These are phyloP conservation scores for Lodderomyces margitis DNA, from an alignment of 1,139 yeast species.

Conservation along the genomic window DNA sequence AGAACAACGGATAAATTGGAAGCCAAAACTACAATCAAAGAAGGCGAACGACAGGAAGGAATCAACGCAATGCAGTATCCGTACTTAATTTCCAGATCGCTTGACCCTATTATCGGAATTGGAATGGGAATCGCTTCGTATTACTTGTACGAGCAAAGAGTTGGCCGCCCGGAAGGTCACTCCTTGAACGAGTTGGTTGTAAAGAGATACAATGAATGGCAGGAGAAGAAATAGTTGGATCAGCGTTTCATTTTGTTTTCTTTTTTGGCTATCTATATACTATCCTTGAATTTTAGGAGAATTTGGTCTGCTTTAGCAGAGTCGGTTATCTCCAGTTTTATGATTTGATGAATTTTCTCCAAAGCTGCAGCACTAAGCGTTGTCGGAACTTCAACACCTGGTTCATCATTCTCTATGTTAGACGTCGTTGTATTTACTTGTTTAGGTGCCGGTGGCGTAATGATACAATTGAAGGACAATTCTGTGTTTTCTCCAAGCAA, in stretches of 20 bases:
- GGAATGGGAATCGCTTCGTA: slow-evolving; percentile 59
- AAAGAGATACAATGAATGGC: slow-evolving; percentile 14
- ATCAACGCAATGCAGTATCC: slow-evolving; percentile 32
- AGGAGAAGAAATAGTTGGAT: background rate
- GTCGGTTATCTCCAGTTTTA: slow-evolving; percentile 30
- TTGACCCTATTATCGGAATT: slow-evolving; percentile 62
- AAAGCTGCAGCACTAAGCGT: slow-evolving; percentile 28
- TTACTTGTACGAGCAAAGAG: slow-evolving; percentile 56
- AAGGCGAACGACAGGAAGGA: background rate
- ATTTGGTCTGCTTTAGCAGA: slow-evolving; percentile 21
- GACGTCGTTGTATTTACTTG: slow-evolving; percentile 1
- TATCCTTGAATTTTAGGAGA: slow-evolving; percentile 9
- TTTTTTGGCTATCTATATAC: slow-evolving; percentile 6
- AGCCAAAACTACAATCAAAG: too few species aligned
- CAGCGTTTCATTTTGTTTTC: too few species aligned
- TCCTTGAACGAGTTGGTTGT: slow-evolving; percentile 46
- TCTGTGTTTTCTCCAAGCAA: slow-evolving; percentile 17
- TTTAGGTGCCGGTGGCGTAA: slow-evolving; percentile 20
- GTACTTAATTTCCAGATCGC: slow-evolving; percentile 36
- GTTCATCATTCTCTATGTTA: slow-evolving; percentile 4
- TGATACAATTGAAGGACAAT: slow-evolving; percentile 39
- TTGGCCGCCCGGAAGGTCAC: slow-evolving; percentile 56
- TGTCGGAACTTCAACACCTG: slow-evolving; percentile 5
- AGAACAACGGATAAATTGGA: too few species aligned
- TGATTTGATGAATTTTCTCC: slow-evolving; percentile 28